Evolutionary conservation across 164 flowering plant species (phyloP).

Genomic region (Nelumbo lutea): DNA sequence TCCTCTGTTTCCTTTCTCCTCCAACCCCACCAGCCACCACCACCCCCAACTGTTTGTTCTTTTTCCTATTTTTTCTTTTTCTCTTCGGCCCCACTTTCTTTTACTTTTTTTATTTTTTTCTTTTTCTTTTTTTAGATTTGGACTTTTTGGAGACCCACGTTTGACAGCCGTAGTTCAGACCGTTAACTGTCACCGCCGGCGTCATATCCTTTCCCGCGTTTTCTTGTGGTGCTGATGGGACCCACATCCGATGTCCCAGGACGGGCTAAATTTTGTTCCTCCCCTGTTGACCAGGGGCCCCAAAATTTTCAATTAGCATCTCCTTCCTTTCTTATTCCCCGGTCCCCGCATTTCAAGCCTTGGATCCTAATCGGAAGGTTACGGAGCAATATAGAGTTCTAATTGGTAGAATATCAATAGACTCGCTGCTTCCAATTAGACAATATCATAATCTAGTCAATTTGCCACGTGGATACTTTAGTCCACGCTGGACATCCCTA

Average conservation of each 20-base stretch:
- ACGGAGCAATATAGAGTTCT: too few species aligned
- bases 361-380: too few species aligned
- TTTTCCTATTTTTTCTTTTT: not conserved
- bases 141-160: not conserved
- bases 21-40: not conserved
- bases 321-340: too few species aligned
- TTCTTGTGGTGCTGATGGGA: not conserved
- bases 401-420: too few species aligned
- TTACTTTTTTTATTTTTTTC: not conserved
- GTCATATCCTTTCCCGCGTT: not conserved
- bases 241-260: not conserved
- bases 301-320: too few species aligned
- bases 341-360: too few species aligned
- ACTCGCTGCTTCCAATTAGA: too few species aligned
- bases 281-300: not conserved
- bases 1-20: not conserved
- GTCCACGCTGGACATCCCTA: too few species aligned
- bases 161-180: not conserved
- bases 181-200: conserved; percentile 1
- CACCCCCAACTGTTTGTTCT: not conserved
- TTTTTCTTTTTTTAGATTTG: not conserved
- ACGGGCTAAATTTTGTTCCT: not conserved
- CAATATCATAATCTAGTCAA: too few species aligned
- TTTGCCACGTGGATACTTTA: too few species aligned
- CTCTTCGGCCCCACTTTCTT: not conserved